These are phyloP conservation scores for Salvia sclarea DNA, from an alignment of 305 asterid species.

Conservation along the genomic window DNA sequence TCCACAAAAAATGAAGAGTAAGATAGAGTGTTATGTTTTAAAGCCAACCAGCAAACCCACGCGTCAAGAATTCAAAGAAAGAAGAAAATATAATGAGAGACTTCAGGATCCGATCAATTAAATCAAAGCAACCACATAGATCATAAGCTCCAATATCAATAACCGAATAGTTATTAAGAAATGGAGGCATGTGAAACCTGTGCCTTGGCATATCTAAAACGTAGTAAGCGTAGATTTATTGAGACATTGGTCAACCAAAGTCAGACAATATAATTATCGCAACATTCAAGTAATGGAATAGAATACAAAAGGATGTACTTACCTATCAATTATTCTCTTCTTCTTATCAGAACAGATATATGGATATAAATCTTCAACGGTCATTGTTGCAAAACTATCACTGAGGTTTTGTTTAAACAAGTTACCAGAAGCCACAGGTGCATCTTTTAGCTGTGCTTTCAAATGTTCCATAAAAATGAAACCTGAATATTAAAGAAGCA, in stretches of 20 bases:
- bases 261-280: background rate
- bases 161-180: background rate
- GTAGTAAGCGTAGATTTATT: background rate
- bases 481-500: slow-evolving; percentile 41
- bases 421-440: slow-evolving; percentile 37
- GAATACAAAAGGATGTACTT: slow-evolving; percentile 34
- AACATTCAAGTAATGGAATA: background rate
- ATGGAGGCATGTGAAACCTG: background rate
- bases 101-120: background rate
- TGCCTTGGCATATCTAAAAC: background rate
- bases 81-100: slow-evolving; percentile 3
- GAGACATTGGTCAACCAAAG: background rate
- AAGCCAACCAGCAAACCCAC: background rate
- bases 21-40: background rate
- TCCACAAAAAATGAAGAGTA: background rate
- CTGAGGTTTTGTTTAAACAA: slow-evolving; percentile 41
- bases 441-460: slow-evolving; percentile 47
- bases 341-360: slow-evolving; percentile 46
- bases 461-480: slow-evolving; percentile 51
- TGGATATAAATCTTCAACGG: slow-evolving; percentile 48
- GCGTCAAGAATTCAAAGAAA: background rate
- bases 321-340: slow-evolving; percentile 51
- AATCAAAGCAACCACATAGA: background rate
- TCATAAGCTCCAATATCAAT: background rate
- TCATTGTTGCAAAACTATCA: slow-evolving; percentile 43